Evolutionary conservation across 805 yeast genomes (phyloP), one percentile per base, ranked within the genome.

Genomic region (Sugiyamaella americana): DNA sequence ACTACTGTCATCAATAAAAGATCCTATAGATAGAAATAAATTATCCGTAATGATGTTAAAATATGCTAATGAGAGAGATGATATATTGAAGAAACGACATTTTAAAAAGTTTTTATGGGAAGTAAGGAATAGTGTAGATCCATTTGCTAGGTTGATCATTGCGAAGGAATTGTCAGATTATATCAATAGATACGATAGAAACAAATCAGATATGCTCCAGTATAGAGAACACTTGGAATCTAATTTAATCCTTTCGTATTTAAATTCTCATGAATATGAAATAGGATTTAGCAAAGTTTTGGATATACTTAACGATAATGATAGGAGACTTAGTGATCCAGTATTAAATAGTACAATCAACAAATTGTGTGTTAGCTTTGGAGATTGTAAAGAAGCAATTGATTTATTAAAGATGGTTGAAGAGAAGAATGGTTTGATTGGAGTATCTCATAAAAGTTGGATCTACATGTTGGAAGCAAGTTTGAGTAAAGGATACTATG

Each of bases 51-150:
- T n/a, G n/a, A n/a, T n/a, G n/a, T 13, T 26, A 8, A 26, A 8
- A 8, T 26, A 26, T 26, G 32, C 32, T 26, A 26, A 8, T 8
- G 13, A 26, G 8, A 26, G 32, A 13, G 11, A 8, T 8, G 13
- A 26, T 26, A 8, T 26, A 8, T 13, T 26, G 13, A 26, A 26
- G 32, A 8, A 8, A 26, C 11, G 13, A 26, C 11, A 26, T 13
- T 26, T 26, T 26, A 13, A 8, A 8, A 26, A 26, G 13, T 13
- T 26, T 8, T 6, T 35, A 8, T 47, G 51, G 48, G 13, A 24
- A n/a, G 11, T 51, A 11, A 22, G 55, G 36, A 41, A 18, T 29
- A 44, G 41, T 3, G 30, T 24, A 18, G 53, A 51, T 26, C 39
- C 47, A 10, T 50, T 40, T 41, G 35, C 41, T 5, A 23, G 49